phyloP scores from a whole-genome alignment of 768 basidiomycete genomes.

The Termitomyces sp. region DNA sequence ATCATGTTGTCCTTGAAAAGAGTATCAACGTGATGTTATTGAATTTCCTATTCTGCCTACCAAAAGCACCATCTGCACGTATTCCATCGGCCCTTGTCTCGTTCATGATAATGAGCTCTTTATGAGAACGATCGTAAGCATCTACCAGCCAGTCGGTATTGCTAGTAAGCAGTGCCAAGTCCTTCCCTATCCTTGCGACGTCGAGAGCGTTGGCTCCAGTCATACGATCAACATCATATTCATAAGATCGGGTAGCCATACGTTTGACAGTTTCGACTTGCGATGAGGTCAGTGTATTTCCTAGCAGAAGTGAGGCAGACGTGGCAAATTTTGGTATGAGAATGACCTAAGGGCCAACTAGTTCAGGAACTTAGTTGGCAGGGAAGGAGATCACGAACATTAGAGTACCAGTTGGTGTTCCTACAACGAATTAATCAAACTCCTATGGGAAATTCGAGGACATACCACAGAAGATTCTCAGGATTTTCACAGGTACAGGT shows the following conservation, averaged over 20 bases:
- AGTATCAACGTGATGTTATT: not conserved
- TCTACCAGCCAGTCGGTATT: constrained; percentile 43
- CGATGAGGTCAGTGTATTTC: constrained; percentile 26
- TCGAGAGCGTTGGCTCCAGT: constrained; percentile 56
- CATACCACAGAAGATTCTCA: constrained; percentile 24
- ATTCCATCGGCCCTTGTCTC: constrained; percentile 57
- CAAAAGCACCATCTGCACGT: constrained; percentile 46
- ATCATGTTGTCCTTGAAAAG: constrained; percentile 43
- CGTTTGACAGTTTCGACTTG: constrained; percentile 31
- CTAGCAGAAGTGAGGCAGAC: constrained; percentile 42
- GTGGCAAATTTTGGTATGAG: constrained; percentile 46
- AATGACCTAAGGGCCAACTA: constrained; percentile 32
- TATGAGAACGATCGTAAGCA: constrained; percentile 48
- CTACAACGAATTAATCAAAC: constrained; percentile 12
- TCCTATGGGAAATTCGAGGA: constrained; percentile 4
- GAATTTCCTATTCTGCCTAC: constrained; percentile 17
- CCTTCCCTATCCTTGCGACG: constrained; percentile 59
- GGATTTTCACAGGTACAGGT: constrained; percentile 45
- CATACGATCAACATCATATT: constrained; percentile 35
- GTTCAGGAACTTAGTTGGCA: not conserved
- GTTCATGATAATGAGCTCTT: constrained; percentile 48
- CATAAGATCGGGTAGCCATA: constrained; percentile 39
- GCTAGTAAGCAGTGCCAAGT: constrained; percentile 35
- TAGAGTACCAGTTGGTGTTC: constrained; percentile 54
- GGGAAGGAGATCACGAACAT: constrained; percentile 23